These are phyloP conservation scores for Hymenoscyphus scutula DNA, from an alignment of 2,329 filamentous ascomycete genomes.

Conservation along the genomic window DNA sequence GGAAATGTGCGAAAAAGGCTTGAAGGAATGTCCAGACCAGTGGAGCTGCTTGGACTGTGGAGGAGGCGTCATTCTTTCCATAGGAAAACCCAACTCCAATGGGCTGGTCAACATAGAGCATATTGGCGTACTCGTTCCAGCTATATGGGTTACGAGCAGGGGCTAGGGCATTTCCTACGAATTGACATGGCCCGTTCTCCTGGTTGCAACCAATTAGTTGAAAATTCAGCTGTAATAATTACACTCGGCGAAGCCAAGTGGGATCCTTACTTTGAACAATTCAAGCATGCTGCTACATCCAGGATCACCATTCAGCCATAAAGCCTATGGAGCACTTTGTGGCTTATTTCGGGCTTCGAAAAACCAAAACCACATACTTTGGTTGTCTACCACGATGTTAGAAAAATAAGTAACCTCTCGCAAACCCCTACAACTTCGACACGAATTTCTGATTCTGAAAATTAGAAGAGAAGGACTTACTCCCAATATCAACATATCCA, in stretches of 20 bases:
- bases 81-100: slow-evolving; percentile 42
- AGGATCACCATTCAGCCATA: slow-evolving; percentile 16
- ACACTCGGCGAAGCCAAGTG: background rate
- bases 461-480: background rate
- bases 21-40: slow-evolving; percentile 54
- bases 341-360: slow-evolving; percentile 17
- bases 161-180: slow-evolving; percentile 39
- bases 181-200: slow-evolving; percentile 42
- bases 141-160: slow-evolving; percentile 40
- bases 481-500: slow-evolving; percentile 37
- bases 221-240: background rate
- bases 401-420: background rate
- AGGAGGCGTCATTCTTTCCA: slow-evolving; percentile 41
- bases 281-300: slow-evolving; percentile 17
- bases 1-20: slow-evolving; percentile 60
- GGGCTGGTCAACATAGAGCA: slow-evolving; percentile 40
- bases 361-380: slow-evolving; percentile 17
- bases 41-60: slow-evolving; percentile 44
- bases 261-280: slow-evolving; percentile 10
- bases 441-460: background rate
- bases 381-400: slow-evolving; percentile 4
- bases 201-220: slow-evolving; percentile 18
- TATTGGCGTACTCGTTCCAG: slow-evolving; percentile 38
- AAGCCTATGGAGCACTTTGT: slow-evolving; percentile 9
- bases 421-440: background rate